Percentiles rank a stretch among this genome's conserved stretches.
phyloP scores from a whole-genome alignment of 176 grass and related monocot species.

The Cenchrus purpureus region DNA sequence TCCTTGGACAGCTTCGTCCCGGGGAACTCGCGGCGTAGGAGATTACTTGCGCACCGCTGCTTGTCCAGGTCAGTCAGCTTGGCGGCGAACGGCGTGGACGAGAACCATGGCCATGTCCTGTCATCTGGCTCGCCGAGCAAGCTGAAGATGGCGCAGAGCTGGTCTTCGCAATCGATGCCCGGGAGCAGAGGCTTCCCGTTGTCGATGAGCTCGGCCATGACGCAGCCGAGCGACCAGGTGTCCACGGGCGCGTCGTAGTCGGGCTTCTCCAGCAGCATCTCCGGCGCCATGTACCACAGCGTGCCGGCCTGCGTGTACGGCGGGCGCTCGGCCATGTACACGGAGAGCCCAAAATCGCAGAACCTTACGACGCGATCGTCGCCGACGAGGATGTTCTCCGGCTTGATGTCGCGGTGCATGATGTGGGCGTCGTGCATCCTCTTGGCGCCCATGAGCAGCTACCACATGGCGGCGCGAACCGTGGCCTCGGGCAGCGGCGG shows the following conservation, averaged over 20 bases:
- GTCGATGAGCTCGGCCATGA: background rate
- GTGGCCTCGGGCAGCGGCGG: too few species aligned
- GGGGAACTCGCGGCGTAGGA: background rate
- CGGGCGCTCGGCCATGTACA: background rate
- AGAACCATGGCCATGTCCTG: background rate
- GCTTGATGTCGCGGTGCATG: too few species aligned
- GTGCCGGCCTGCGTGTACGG: background rate
- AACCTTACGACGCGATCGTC: background rate
- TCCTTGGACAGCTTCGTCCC: background rate
- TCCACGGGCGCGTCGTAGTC: background rate
- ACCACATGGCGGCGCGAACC: background rate
- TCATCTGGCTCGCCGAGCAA: background rate
- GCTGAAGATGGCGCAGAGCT: background rate
- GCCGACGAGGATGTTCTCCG: slow-evolving; percentile 34
- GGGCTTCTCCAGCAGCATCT: background rate
- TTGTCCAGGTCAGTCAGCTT: background rate
- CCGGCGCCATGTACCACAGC: background rate
- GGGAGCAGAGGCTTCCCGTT: too few species aligned
- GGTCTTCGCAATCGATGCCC: too few species aligned
- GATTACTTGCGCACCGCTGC: too few species aligned
- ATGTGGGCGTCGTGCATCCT: slow-evolving; percentile 8
- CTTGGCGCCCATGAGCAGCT: slow-evolving; percentile 2
- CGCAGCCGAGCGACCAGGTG: background rate
- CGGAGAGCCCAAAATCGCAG: background rate
- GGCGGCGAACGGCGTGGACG: background rate